A percentile compares a stretch with the other conserved stretches of the same genome.
phyloP scores from a whole-genome alignment of 495 filamentous ascomycete genomes.

The Aspergillus sclerotioniger region DNA sequence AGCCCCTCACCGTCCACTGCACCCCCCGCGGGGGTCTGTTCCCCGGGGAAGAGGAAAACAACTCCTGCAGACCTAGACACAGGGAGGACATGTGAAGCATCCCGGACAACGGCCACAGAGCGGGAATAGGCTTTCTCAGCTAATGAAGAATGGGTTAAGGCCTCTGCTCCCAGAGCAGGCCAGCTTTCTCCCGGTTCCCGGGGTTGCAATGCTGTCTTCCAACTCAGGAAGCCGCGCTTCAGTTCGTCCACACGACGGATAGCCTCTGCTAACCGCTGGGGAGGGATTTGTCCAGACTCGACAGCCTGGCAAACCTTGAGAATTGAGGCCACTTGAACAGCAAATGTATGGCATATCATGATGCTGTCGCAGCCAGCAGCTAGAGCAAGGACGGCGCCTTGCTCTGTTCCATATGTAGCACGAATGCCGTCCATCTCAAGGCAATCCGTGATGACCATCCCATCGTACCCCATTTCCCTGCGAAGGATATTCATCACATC shows the following conservation, averaged over 20 bases:
- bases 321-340: slow-evolving; percentile 44
- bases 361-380: slow-evolving; percentile 50
- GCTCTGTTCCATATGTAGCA: slow-evolving; percentile 44
- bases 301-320: slow-evolving; percentile 40
- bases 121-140: slow-evolving; percentile 38
- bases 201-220: slow-evolving; percentile 25
- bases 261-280: slow-evolving; percentile 35
- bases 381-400: slow-evolving; percentile 45
- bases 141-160: slow-evolving; percentile 5
- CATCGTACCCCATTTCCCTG: slow-evolving; percentile 40
- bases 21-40: slow-evolving; percentile 37
- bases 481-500: slow-evolving; percentile 39
- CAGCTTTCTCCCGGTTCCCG: slow-evolving; percentile 18
- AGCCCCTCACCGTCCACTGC: slow-evolving; percentile 47
- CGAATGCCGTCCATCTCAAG: slow-evolving; percentile 50
- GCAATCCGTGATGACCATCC: slow-evolving; percentile 41
- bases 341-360: slow-evolving; percentile 52
- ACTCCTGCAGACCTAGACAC: slow-evolving; percentile 32
- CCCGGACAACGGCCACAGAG: slow-evolving; percentile 45
- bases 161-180: slow-evolving; percentile 24
- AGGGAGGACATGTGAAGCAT: slow-evolving; percentile 30
- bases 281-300: slow-evolving; percentile 32
- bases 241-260: slow-evolving; percentile 33
- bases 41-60: slow-evolving; percentile 45
- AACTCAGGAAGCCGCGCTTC: slow-evolving; percentile 36